Conservation (phyloP, 176 grass and related monocot genomes). For the Avena insularis region DNA sequence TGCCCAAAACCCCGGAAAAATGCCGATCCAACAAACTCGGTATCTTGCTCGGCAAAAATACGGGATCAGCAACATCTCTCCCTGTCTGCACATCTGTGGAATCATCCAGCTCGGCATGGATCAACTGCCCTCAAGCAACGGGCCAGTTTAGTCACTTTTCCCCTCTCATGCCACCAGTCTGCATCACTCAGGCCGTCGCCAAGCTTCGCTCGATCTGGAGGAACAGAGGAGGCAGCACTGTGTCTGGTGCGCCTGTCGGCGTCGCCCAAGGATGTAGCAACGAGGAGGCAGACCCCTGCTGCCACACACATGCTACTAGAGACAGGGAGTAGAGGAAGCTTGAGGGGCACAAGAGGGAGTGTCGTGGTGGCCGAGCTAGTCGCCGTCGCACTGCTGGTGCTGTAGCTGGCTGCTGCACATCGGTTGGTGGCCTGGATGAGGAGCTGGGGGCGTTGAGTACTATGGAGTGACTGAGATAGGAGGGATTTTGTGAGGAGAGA, state of each 20-base stretch:
- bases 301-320: neutral
- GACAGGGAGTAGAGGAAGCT: neutral
- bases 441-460: neutral
- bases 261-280: neutral
- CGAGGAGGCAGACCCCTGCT: neutral
- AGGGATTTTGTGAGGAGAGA: neutral
- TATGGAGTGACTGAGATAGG: neutral
- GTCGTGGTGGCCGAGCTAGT: neutral
- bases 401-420: neutral
- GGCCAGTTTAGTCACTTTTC: neutral
- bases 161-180: neutral
- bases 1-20: neutral
- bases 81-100: neutral
- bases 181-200: neutral
- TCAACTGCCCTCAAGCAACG: neutral
- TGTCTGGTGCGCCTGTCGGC: neutral
- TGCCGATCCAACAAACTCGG: neutral
- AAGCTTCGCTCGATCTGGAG: neutral
- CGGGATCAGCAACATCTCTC: neutral
- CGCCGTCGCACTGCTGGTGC: neutral
- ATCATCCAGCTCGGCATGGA: neutral
- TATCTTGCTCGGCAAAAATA: neutral
- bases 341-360: neutral
- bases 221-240: neutral
- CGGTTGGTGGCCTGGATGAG: neutral